Evolutionary conservation across 116 monocot species (phyloP), one percentile per base, ranked within the genome.

Genomic region (Cymodocea nodosa): DNA sequence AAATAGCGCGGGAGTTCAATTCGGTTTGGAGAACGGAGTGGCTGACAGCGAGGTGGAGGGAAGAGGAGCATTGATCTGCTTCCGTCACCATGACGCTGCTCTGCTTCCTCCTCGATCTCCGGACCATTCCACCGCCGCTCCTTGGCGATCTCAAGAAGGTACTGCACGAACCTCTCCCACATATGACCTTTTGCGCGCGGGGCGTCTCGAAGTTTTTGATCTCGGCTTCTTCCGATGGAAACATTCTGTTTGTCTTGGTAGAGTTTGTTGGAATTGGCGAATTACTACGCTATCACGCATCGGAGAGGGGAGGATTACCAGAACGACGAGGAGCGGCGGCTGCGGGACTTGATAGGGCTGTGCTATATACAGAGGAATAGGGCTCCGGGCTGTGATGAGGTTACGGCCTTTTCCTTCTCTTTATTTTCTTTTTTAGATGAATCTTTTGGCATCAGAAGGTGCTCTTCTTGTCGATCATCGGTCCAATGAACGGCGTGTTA

Each of bases 251-350:
- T 53, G 18, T 59, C 5, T 64, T n/a, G 55, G 48, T 16, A 86
- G 93, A 69, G 75, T 40, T 73, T 86, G 67, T 63, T 94, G 15
- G 80, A 89, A 60, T 82, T 94, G 56, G 89, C 84, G 15, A 88
- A 94, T 73, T 80, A 84, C 62, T 94, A 84, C 59, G 89, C 72
- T 57, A 67, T 71, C 62, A 74, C 70, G 0, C 13, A 56, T 44
- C 64, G 60, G 16, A 73, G 76, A 40, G 3, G n/a, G 16, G 44
- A 15, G 65, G 71, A 70, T 49, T 60, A 44, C 58, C 57, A 71
- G 20, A 34, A 49, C 15, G 75, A 51, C 8, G 67, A 50, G 54
- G 25, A 25, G 56, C 73, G 56, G 50, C 23, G 49, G 10, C 76
- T 85, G 12, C 74, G 65, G 19, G 84, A 89, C 74, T 81, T 65